Conservation (phyloP, 2,329 filamentous ascomycete species). For the Stemphylium lycopersici region DNA sequence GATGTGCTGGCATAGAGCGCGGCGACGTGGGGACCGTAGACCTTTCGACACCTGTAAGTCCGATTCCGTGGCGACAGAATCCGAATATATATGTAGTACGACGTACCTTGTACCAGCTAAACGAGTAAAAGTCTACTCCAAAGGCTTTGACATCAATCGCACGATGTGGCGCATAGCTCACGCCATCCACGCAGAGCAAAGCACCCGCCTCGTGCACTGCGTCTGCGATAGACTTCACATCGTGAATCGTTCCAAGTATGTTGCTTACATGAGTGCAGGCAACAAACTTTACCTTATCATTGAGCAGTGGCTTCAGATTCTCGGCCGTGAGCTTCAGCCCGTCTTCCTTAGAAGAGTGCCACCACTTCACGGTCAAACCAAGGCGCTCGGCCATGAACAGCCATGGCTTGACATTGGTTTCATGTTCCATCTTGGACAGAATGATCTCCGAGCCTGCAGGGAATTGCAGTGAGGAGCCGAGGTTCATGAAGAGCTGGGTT, state of each 20-base stretch:
- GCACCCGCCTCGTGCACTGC: slow-evolving; percentile 60
- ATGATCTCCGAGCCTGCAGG: slow-evolving; percentile 67
- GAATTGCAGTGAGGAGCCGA: slow-evolving; percentile 50
- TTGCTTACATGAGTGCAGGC: slow-evolving; percentile 77
- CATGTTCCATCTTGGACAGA: slow-evolving; percentile 75
- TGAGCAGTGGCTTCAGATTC: slow-evolving; percentile 65
- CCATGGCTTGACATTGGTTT: slow-evolving; percentile 79
- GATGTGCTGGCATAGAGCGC: slow-evolving; percentile 69
- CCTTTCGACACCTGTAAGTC: slow-evolving; percentile 37
- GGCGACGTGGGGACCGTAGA: slow-evolving; percentile 77
- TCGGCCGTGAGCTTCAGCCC: slow-evolving; percentile 63
- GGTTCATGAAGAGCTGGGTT: slow-evolving; percentile 77
- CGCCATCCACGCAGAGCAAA: slow-evolving; percentile 74
- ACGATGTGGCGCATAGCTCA: slow-evolving; percentile 77
- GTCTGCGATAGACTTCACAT: slow-evolving; percentile 62
- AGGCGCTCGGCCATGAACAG: slow-evolving; percentile 68
- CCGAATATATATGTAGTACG: background rate
- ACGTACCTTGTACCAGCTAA: slow-evolving; percentile 76
- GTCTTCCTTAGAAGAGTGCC: slow-evolving; percentile 59
- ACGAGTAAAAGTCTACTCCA: slow-evolving; percentile 77
- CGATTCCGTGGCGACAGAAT: background rate
- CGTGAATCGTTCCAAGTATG: slow-evolving; percentile 73
- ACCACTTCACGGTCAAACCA: slow-evolving; percentile 72
- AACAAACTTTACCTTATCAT: slow-evolving; percentile 70
- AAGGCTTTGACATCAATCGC: slow-evolving; percentile 70